Evolutionary conservation across 805 yeast species (phyloP).

Genomic region (Pichia manshurica): DNA sequence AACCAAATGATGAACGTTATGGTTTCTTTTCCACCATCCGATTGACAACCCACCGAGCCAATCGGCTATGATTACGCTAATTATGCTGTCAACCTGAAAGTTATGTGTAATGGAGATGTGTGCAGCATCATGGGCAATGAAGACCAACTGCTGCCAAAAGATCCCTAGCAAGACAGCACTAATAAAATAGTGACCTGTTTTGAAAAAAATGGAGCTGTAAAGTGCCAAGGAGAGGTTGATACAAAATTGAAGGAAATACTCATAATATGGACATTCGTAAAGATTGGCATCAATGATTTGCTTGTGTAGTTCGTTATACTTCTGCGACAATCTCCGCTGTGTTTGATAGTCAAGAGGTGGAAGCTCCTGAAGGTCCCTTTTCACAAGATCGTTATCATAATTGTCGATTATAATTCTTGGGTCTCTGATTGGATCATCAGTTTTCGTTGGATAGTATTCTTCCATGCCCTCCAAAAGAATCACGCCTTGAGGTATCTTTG

Average conservation of each 20-base stretch:
- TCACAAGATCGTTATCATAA: conserved; percentile 52
- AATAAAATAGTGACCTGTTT: conserved; percentile 37
- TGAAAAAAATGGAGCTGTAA: conserved; percentile 45
- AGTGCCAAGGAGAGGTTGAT: conserved; percentile 53
- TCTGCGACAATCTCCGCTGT: conserved; percentile 49
- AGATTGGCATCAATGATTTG: conserved; percentile 50
- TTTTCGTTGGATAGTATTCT: conserved; percentile 31
- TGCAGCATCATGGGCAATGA: conserved; percentile 88
- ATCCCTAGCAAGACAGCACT: conserved; percentile 66
- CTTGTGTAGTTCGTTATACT: conserved; percentile 58
- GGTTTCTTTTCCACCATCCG: conserved; percentile 95
- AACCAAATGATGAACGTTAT: conserved; percentile 85
- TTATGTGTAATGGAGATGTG: conserved; percentile 79
- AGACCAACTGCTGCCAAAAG: conserved; percentile 87
- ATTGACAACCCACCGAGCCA: conserved; percentile 82
- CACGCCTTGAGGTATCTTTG: conserved; percentile 46
- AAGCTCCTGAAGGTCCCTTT: conserved; percentile 46
- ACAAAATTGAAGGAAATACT: conserved; percentile 61
- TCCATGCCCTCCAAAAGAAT: conserved; percentile 36
- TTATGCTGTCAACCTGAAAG: conserved; percentile 66
- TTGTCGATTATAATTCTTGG: conserved; percentile 49
- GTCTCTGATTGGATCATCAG: conserved; percentile 38
- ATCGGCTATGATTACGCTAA: conserved; percentile 70
- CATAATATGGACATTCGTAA: conserved; percentile 69
- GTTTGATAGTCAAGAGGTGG: conserved; percentile 68